A percentile compares a stretch with the other conserved stretches of the same genome.
Conservation (phyloP, 345 rosid genomes). For the Populus simonii region DNA sequence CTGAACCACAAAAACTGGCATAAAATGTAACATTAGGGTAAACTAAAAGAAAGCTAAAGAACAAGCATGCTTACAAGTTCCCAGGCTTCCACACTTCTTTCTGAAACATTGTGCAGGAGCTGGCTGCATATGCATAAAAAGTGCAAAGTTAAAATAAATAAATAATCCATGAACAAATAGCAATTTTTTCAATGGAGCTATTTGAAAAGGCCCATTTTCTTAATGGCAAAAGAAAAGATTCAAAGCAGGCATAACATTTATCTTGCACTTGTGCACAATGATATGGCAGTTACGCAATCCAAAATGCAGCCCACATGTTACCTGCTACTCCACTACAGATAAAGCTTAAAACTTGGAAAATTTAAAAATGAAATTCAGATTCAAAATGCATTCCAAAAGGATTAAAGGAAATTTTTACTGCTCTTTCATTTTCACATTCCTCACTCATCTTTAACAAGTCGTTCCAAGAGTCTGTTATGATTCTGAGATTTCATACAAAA, state of each 20-base stretch:
- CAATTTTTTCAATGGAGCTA: not conserved
- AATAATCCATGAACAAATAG: not conserved
- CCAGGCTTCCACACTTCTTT: slow-evolving; percentile 63
- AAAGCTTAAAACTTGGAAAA: not conserved
- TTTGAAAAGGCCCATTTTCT: not conserved
- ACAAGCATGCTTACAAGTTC: slow-evolving; percentile 52
- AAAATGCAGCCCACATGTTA: not conserved
- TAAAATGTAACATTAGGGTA: not conserved
- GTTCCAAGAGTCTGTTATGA: too few species aligned
- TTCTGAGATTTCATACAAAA: too few species aligned
- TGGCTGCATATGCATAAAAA: slow-evolving; percentile 44
- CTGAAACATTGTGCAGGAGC: slow-evolving; percentile 40
- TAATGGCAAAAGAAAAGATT: not conserved
- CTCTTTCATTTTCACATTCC: too few species aligned
- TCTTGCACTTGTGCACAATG: not conserved
- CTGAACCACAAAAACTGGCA: not conserved
- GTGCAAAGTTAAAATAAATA: not conserved
- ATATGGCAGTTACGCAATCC: not conserved
- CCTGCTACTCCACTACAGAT: not conserved
- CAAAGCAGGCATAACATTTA: not conserved
- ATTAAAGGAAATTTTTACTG: too few species aligned
- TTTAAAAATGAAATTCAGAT: too few species aligned
- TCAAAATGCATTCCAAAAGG: too few species aligned
- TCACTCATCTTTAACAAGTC: too few species aligned
- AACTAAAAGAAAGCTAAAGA: not conserved